Percentiles rank a stretch among this genome's conserved stretches.
These are phyloP conservation scores for Chytriomyces hyalinus DNA, from an alignment of 192 early-diverging fungal species.

Conservation along the genomic window DNA sequence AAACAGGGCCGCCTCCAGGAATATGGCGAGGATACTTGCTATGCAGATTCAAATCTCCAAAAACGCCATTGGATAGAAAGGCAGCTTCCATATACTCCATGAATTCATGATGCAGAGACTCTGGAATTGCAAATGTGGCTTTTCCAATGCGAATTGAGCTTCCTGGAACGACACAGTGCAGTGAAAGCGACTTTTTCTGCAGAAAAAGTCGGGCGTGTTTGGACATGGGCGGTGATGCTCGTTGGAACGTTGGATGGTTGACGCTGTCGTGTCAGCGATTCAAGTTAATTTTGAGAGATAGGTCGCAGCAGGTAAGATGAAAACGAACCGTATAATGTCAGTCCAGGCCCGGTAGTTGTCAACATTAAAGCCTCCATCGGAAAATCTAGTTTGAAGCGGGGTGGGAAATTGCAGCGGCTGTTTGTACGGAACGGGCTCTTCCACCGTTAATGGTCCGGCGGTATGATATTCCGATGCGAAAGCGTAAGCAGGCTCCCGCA, in stretches of 20 bases:
- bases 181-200: conserved; percentile 1
- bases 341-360: conserved; percentile 26
- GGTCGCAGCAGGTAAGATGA: not conserved
- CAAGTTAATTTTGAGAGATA: not conserved
- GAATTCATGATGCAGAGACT: conserved; percentile 20
- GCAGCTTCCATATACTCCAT: conserved; percentile 32
- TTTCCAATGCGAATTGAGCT: conserved; percentile 16
- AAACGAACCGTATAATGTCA: conserved; percentile 19
- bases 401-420: conserved; percentile 22
- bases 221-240: conserved; percentile 31
- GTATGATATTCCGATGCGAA: too few relatives aligned
- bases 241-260: conserved; percentile 24
- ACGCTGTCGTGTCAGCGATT: conserved; percentile 1
- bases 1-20: conserved; percentile 17
- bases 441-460: too few relatives aligned
- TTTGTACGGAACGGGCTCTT: not conserved
- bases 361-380: conserved; percentile 7
- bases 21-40: conserved; percentile 11
- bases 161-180: conserved; percentile 26
- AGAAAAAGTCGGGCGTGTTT: conserved; percentile 30
- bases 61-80: conserved; percentile 20
- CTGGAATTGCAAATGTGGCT: conserved; percentile 30
- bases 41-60: conserved; percentile 21
- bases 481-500: too few relatives aligned
- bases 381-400: not conserved